phyloP scores from a whole-genome alignment of 192 early-diverging fungal genomes.

The Paraglomus brasilianum region DNA sequence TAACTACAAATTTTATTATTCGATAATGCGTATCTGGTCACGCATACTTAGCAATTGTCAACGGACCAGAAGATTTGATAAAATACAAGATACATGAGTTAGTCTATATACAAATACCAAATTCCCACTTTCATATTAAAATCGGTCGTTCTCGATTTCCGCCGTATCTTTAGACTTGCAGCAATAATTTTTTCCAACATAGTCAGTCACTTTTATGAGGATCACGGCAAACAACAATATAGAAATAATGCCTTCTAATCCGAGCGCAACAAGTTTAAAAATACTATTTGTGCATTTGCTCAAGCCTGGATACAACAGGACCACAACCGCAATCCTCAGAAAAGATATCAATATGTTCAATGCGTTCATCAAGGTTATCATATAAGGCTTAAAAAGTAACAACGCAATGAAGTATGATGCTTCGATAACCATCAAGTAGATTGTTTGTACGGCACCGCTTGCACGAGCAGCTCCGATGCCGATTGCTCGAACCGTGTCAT shows the following conservation, averaged over 20 bases:
- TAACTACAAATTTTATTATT: too few species aligned
- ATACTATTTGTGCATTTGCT: background rate
- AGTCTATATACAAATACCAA: too few species aligned
- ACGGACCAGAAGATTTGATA: too few species aligned
- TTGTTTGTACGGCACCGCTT: background rate
- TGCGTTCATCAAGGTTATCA: background rate
- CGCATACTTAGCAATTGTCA: too few species aligned
- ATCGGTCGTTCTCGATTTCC: too few species aligned
- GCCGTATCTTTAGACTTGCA: too few species aligned
- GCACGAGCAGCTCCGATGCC: background rate
- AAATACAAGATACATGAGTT: too few species aligned
- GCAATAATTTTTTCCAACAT: too few species aligned
- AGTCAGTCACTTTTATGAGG: too few species aligned
- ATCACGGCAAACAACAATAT: background rate
- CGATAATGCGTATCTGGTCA: too few species aligned
- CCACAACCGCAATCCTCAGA: background rate
- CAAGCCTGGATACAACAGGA: background rate
- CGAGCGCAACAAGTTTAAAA: background rate
- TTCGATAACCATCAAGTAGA: background rate
- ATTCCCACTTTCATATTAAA: too few species aligned
- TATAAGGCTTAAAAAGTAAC: background rate
- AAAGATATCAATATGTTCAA: constrained; percentile 6
- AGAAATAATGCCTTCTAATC: background rate
- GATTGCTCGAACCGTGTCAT: constrained; percentile 15
- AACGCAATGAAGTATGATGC: background rate